A percentile compares a stretch with the other conserved stretches of the same genome.
Conservation (phyloP, 768 basidiomycete genomes). For the Trametes cubensis region DNA sequence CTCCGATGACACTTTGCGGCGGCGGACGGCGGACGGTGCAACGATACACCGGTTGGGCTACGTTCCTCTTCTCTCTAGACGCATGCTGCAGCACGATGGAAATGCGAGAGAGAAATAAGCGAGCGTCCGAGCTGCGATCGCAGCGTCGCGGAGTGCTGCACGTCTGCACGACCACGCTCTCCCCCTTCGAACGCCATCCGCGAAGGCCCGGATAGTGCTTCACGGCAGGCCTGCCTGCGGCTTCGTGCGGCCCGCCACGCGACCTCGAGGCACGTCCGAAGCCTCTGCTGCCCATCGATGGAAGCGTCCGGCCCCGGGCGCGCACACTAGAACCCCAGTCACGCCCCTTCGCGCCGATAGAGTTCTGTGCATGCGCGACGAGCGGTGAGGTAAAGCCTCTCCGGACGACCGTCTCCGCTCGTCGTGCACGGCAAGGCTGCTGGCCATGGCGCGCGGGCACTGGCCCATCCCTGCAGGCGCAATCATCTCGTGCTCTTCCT, state of each 20-base stretch:
- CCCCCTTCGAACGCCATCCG: neutral
- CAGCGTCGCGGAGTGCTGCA: constrained; percentile 12
- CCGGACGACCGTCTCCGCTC: neutral
- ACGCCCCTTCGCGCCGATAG: constrained; percentile 10
- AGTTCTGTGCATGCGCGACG: constrained; percentile 17
- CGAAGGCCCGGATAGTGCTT: no score
- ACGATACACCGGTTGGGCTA: neutral
- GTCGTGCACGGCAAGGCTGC: neutral
- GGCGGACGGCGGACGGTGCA: constrained; percentile 7
- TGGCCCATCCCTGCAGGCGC: no score
- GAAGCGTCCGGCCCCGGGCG: constrained; percentile 20
- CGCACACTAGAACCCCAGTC: constrained; percentile 18
- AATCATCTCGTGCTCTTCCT: no score
- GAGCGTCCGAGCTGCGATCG: neutral
- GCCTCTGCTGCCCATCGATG: constrained; percentile 14
- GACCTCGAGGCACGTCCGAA: constrained; percentile 21
- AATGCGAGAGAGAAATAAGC: neutral
- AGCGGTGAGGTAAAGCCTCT: constrained; percentile 4
- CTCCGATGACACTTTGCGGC: constrained; percentile 1
- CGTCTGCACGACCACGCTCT: neutral
- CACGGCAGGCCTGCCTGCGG: neutral
- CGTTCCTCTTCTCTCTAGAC: neutral
- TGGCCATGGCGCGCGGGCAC: no score
- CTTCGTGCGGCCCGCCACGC: constrained; percentile 7
- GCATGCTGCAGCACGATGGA: neutral